These are phyloP conservation scores for Gaillardinia entomophila DNA, from an alignment of 805 yeast genomes.

Conservation along the genomic window DNA sequence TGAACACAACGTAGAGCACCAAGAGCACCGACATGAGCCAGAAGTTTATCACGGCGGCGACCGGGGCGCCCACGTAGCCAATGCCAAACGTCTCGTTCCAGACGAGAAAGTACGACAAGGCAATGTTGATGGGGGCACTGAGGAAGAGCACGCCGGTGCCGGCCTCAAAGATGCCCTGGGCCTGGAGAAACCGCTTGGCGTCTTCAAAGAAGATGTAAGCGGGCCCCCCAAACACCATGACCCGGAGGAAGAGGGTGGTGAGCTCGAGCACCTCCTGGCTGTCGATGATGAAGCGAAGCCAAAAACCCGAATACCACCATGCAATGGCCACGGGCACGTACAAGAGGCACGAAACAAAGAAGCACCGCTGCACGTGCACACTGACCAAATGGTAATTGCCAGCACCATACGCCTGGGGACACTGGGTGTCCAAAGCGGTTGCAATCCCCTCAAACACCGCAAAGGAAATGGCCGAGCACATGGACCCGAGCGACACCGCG, in stretches of 20 bases:
- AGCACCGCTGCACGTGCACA: slow-evolving; percentile 34
- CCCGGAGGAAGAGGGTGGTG: slow-evolving; percentile 29
- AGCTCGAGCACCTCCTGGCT: slow-evolving; percentile 27
- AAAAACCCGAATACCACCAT: slow-evolving; percentile 34
- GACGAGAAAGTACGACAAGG: slow-evolving; percentile 36
- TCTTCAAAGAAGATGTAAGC: slow-evolving; percentile 39
- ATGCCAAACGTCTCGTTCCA: slow-evolving; percentile 35
- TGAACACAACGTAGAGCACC: slow-evolving; percentile 30
- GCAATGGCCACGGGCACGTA: slow-evolving; percentile 33
- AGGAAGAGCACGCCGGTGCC: slow-evolving; percentile 38
- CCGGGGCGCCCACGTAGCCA: slow-evolving; percentile 40
- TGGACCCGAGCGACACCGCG: slow-evolving; percentile 39
- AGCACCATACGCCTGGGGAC: slow-evolving; percentile 44
- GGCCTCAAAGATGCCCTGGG: slow-evolving; percentile 44
- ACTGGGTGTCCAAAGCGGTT: slow-evolving; percentile 38
- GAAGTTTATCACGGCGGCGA: slow-evolving; percentile 37
- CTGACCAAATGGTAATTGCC: slow-evolving; percentile 33
- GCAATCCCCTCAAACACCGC: slow-evolving; percentile 44
- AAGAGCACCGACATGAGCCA: slow-evolving; percentile 35
- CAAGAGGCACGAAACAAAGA: slow-evolving; percentile 16
- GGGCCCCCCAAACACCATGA: slow-evolving; percentile 35
- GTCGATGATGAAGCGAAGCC: slow-evolving; percentile 26
- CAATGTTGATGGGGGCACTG: slow-evolving; percentile 37
- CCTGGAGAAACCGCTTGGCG: slow-evolving; percentile 37
- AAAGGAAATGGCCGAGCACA: slow-evolving; percentile 40